phyloP scores from a whole-genome alignment of 2,329 filamentous ascomycete species.

The Trichoderma atroviride region DNA sequence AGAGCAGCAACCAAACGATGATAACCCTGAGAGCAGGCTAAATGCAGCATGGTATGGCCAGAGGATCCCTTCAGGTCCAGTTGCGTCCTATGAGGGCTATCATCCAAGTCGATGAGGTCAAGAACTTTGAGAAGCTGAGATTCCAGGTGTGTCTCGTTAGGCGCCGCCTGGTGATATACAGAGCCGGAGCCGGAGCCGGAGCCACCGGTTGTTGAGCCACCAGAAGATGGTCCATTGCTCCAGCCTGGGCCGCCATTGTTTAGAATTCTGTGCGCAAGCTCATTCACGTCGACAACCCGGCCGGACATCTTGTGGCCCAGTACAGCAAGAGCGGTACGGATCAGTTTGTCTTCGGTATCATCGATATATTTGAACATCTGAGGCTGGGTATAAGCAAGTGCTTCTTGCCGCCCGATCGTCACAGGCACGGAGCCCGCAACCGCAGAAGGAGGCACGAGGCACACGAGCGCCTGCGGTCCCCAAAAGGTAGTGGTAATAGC shows the following conservation, averaged over 20 bases:
- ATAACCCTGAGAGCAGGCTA: constrained; percentile 75
- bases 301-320: constrained; percentile 67
- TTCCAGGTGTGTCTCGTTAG: constrained; percentile 61
- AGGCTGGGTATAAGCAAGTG: constrained; percentile 44
- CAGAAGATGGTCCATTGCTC: constrained; percentile 50
- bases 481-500: constrained; percentile 76
- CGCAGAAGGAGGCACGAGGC: constrained; percentile 71
- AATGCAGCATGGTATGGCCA: constrained; percentile 79
- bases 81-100: constrained; percentile 67
- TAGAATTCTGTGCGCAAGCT: constrained; percentile 64
- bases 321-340: constrained; percentile 68
- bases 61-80: constrained; percentile 67
- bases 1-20: constrained; percentile 76
- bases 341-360: constrained; percentile 68
- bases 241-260: constrained; percentile 50
- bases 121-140: constrained; percentile 70
- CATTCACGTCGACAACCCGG: constrained; percentile 61
- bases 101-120: constrained; percentile 78
- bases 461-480: constrained; percentile 79
- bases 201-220: constrained; percentile 40
- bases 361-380: constrained; percentile 73
- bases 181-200: constrained; percentile 49
- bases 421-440: constrained; percentile 71
- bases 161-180: constrained; percentile 48
- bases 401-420: constrained; percentile 62